phyloP scores from a whole-genome alignment of 1,284 basidiomycete genomes.

The Ganoderma lucidum region DNA sequence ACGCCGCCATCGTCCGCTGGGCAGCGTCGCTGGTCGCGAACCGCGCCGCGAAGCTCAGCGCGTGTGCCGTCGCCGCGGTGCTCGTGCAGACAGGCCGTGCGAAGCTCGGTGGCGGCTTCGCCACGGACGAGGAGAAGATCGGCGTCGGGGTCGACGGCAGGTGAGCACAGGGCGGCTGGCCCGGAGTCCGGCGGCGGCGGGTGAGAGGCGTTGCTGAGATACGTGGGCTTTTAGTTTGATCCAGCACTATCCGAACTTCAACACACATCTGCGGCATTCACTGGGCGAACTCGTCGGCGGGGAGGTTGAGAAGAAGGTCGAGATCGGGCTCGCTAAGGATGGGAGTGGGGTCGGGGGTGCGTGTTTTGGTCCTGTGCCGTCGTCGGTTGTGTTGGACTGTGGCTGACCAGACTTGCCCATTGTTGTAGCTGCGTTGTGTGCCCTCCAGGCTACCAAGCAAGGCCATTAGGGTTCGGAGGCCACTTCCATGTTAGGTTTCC shows the following conservation, averaged over 20 bases:
- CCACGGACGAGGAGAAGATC: slow-evolving; percentile 59
- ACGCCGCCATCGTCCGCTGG: slow-evolving; percentile 87
- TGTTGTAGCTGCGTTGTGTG: slow-evolving; percentile 74
- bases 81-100: slow-evolving; percentile 81
- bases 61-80: slow-evolving; percentile 87
- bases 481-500: background rate
- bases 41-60: slow-evolving; percentile 87
- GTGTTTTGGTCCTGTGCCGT: slow-evolving; percentile 38
- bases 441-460: slow-evolving; percentile 71
- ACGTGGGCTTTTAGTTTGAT: slow-evolving; percentile 68
- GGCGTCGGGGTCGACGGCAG: slow-evolving; percentile 92
- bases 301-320: slow-evolving; percentile 79
- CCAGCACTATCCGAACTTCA: slow-evolving; percentile 91
- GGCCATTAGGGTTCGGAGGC: slow-evolving; percentile 30
- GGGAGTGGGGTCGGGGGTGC: slow-evolving; percentile 96
- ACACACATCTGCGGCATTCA: slow-evolving; percentile 77
- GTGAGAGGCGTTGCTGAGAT: slow-evolving; percentile 14
- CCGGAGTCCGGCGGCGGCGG: background rate
- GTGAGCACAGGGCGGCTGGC: slow-evolving; percentile 44
- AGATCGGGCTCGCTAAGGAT: slow-evolving; percentile 95
- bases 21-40: slow-evolving; percentile 80
- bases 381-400: background rate
- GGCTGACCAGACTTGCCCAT: background rate
- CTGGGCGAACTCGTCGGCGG: slow-evolving; percentile 81
- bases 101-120: slow-evolving; percentile 51